These are phyloP conservation scores for Podaxis sp. DNA, from an alignment of 768 basidiomycete genomes.

Conservation along the genomic window DNA sequence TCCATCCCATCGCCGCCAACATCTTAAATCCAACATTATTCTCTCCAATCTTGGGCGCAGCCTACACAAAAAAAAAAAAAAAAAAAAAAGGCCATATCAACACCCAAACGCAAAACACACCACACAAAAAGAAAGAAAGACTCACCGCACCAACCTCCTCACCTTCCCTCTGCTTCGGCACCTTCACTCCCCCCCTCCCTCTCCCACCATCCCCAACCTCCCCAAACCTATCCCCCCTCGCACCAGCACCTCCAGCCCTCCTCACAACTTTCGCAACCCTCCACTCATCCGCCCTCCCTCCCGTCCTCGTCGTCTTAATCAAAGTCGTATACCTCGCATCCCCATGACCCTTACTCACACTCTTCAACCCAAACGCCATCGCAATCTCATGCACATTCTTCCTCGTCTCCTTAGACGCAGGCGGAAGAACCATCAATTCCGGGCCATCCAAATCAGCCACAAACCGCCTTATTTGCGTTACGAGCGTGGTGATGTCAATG, in stretches of 20 bases:
- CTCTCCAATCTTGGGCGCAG: slow-evolving; percentile 76
- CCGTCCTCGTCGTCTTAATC: slow-evolving; percentile 59
- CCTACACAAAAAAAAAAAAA: slow-evolving; percentile 29
- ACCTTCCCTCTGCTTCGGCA: slow-evolving; percentile 68
- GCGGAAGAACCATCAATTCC: slow-evolving; percentile 63
- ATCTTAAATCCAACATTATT: slow-evolving; percentile 85
- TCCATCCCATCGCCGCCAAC: slow-evolving; percentile 89
- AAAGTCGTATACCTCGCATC: slow-evolving; percentile 73
- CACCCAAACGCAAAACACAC: not conserved
- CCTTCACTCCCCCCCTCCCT: slow-evolving; percentile 13
- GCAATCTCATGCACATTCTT: slow-evolving; percentile 79
- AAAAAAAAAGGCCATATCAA: not conserved
- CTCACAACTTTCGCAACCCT: slow-evolving; percentile 48
- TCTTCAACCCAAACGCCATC: slow-evolving; percentile 72
- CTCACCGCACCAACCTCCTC: slow-evolving; percentile 81
- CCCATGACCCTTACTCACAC: slow-evolving; percentile 69
- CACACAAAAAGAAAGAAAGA: slow-evolving; percentile 5
- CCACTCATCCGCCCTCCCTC: slow-evolving; percentile 48
- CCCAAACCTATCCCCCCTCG: slow-evolving; percentile 30
- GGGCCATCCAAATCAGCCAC: slow-evolving; percentile 48
- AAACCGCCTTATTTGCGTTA: slow-evolving; percentile 68
- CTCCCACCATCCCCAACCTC: slow-evolving; percentile 25
- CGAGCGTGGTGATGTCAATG: slow-evolving; percentile 63
- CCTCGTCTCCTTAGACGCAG: slow-evolving; percentile 69
- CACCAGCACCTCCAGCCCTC: slow-evolving; percentile 30